Base-by-base conservation (phyloP, 164 flowering plant species). In the Umbilicus rupestris region DNA sequence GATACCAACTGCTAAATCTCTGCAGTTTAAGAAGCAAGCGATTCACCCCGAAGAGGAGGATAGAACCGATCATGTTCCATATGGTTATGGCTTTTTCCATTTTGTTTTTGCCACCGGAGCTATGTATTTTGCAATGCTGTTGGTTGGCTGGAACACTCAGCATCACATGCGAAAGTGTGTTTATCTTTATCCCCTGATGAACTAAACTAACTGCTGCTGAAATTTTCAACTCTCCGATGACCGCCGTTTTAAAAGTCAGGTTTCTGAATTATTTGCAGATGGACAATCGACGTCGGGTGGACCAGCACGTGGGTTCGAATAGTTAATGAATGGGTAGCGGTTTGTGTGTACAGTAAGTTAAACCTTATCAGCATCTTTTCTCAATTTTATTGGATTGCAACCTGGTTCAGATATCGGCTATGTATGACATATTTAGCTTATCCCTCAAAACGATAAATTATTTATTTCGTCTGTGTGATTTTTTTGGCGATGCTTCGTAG, bases 271-370 rank as follows among this genome's bases (percentile, higher is more conserved):
- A 29, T 68, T 66, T 75, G 74, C 86, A 92, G 98, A 76, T 92
- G 90, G 90, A 89, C 98, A 5, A 89, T 92, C 45, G 96, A 92
- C 66, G 91, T 92, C n/a, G 98, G 98, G 12, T 92, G 98, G 98
- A 86, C 96, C 15, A 89, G 98, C 67, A 80, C 95, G n/a, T 92
- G 98, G 96, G 96, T 92, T 66, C 82, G 90, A 74, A 73, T 89
- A 65, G 90, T 86, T 41, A 86, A 89, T 39, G 96, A 92, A 76
- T 92, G 95, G 95, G 71, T 89, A 12, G 96, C 98, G 17, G 96
- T 82, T 24, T 84, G 88, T 75, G 81, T 92, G 26, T 92, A 85
- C 71, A 69, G 98, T 92, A 79, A 87, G 97, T 46, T 14, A 1
- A 46, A 45, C n/a, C 33, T 55, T 46, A 0, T 16, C 52, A 19